Percentiles rank a stretch among this genome's conserved stretches.
Evolutionary conservation across 169 alveolate species (phyloP).

Genomic region (Toxoplasma gondii): DNA sequence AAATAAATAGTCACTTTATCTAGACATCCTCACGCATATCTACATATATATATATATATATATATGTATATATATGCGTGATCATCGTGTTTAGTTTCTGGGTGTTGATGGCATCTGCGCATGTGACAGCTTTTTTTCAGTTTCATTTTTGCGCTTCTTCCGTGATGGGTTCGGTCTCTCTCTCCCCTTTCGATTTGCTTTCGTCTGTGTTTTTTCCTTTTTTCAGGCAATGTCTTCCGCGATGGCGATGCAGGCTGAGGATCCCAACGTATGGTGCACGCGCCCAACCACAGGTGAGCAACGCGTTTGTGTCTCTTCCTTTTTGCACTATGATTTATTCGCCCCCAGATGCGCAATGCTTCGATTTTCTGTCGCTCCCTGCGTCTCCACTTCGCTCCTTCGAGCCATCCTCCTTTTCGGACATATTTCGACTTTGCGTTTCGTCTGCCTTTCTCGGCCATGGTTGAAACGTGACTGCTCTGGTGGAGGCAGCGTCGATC

Average conservation of each 20-base stretch:
- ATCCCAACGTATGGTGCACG: conserved; percentile 62
- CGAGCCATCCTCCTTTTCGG: not conserved
- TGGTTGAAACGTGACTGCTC: too few species aligned
- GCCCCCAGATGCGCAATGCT: not conserved
- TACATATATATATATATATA: not conserved
- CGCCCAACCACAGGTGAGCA: conserved; percentile 40
- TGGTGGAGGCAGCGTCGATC: too few species aligned
- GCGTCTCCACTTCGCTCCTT: not conserved
- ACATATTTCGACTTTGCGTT: too few species aligned
- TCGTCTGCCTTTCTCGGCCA: too few species aligned
- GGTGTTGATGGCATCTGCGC: too few species aligned
- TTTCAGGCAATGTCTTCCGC: conserved; percentile 51
- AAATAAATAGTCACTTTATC: too few species aligned
- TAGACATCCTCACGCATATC: not conserved
- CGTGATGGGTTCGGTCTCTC: too few species aligned
- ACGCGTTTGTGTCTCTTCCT: not conserved
- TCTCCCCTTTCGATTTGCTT: too few species aligned
- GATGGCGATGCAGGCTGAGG: conserved; percentile 50
- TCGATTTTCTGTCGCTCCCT: not conserved
- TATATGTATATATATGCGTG: not conserved
- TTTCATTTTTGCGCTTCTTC: too few species aligned
- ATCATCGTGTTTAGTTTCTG: too few species aligned
- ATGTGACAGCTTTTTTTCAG: too few species aligned
- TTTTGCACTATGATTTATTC: not conserved
- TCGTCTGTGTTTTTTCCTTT: not conserved